phyloP scores from a whole-genome alignment of 148 eudicot genomes.

The Heliamphora exappendiculata region DNA sequence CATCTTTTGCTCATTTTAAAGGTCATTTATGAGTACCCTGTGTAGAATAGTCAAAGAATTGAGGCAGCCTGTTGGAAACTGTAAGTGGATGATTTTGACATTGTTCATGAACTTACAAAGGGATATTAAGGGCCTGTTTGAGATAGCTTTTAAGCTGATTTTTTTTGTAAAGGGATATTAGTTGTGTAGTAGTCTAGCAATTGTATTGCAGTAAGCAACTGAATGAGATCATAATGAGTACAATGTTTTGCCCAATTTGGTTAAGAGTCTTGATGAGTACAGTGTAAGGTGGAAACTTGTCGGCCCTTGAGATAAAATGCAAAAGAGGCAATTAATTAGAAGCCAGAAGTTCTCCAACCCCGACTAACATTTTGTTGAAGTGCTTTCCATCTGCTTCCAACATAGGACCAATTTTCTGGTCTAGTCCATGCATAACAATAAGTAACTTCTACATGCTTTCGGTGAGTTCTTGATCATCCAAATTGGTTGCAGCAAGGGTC shows the following conservation, averaged over 20 bases:
- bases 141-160: too few relatives aligned
- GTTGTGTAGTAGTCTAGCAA: too few relatives aligned
- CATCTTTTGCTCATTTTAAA: background rate
- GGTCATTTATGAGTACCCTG: background rate
- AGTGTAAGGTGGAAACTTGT: background rate
- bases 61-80: too few relatives aligned
- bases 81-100: too few relatives aligned
- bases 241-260: too few relatives aligned
- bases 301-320: background rate
- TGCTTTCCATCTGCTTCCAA: slow-evolving; percentile 83
- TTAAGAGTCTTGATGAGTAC: too few relatives aligned
- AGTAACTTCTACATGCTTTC: slow-evolving; percentile 94
- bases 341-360: slow-evolving; percentile 10
- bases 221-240: too few relatives aligned
- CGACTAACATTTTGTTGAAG: slow-evolving; percentile 68
- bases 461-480: slow-evolving; percentile 79
- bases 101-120: too few relatives aligned
- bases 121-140: too few relatives aligned
- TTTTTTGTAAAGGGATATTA: too few relatives aligned
- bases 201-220: too few relatives aligned
- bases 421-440: slow-evolving; percentile 86
- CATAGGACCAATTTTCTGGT: slow-evolving; percentile 81
- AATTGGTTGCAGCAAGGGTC: slow-evolving; percentile 87
- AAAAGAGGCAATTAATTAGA: background rate
- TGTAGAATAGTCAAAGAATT: too few relatives aligned